Base-by-base conservation (phyloP, 2,329 filamentous ascomycete genomes). In the Verticillium nonalfalfae region DNA sequence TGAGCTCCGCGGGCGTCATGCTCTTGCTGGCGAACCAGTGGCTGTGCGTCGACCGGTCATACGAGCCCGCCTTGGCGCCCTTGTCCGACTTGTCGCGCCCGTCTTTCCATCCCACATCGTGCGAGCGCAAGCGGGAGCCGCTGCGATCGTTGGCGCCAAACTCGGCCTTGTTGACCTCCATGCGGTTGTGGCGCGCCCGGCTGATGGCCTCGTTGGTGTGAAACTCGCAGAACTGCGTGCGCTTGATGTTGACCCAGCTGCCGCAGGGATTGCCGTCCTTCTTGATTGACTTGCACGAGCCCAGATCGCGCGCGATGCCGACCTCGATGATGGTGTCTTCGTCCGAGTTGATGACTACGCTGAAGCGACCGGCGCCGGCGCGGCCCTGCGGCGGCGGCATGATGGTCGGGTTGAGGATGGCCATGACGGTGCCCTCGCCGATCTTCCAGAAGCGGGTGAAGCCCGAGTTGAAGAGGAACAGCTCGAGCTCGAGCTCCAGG, bases 371-470 rank as follows among this genome's bases (percentile, higher is more conserved):
- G 0, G 90, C 94, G 65, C 93, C 90, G 15, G 86, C 81, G 63
- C 87, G 87, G 21, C 88, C 85, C 1, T 86, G 86, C 0, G 90
- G 90, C 0, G 94, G 94, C 3, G 94, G 92, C 87, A 99, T 91
- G 67, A 98, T 89, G 18, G 81, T 87, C 1, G 95, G 95, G 70
- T 99, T 99, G 35, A 99, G 81, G 33, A 99, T 90, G 5, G 94
- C 95, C 61, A 99, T 81, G 1, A 98, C 84, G 0, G 93, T 97
- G n/a, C 95, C 95, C 1, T 91, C 85, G 0, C 88, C 88, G n/a
- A 98, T 79, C 71, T 96, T 96, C 89, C 94, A 98, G 78, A 95
- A 99, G 60, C 90, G 87, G 15, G 91, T 89, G 69, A 98, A 97
- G 7, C 92, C 96, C 0, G 89, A 87, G 68, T 91, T 90, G 75